Conservation (phyloP, 2,329 filamentous ascomycete species). For the Hypoxylon sp. region DNA sequence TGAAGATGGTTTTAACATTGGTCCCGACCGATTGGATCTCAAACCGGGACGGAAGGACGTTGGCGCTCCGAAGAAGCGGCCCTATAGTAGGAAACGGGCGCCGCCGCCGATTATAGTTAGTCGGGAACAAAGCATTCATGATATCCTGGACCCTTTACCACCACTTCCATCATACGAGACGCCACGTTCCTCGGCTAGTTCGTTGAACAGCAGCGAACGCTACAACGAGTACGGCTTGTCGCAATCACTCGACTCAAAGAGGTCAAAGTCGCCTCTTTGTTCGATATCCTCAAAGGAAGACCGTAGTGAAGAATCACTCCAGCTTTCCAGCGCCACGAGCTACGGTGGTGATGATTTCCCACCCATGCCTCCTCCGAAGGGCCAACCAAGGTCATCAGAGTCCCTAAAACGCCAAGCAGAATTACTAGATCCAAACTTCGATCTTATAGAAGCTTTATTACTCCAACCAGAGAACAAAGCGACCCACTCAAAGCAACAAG, state of each 20-base stretch:
- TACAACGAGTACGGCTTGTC: slow-evolving; percentile 50
- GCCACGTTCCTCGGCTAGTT: slow-evolving; percentile 58
- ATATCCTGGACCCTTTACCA: slow-evolving; percentile 55
- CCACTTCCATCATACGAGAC: slow-evolving; percentile 54
- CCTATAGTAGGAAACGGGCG: slow-evolving; percentile 51
- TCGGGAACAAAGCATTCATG: slow-evolving; percentile 56
- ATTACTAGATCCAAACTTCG: slow-evolving; percentile 43
- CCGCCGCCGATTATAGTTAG: slow-evolving; percentile 56
- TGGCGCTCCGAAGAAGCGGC: slow-evolving; percentile 47
- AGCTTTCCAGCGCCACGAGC: slow-evolving; percentile 46
- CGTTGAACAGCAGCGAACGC: slow-evolving; percentile 60
- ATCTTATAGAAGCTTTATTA: slow-evolving; percentile 50
- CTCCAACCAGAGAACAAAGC: slow-evolving; percentile 48
- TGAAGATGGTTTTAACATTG: slow-evolving; percentile 45
- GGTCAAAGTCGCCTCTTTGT: slow-evolving; percentile 55
- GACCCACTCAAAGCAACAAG: slow-evolving; percentile 27
- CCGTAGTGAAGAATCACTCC: slow-evolving; percentile 44
- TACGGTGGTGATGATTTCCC: slow-evolving; percentile 48
- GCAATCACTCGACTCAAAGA: slow-evolving; percentile 49
- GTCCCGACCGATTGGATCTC: slow-evolving; percentile 35
- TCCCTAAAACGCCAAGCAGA: slow-evolving; percentile 39
- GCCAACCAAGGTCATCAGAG: slow-evolving; percentile 32
- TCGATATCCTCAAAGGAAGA: slow-evolving; percentile 48
- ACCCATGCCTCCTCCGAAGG: slow-evolving; percentile 41
- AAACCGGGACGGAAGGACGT: slow-evolving; percentile 43